These are phyloP conservation scores for Sphagnum contortum DNA, from an alignment of 225 moss, liverwort and hornwort species.

Conservation along the genomic window DNA sequence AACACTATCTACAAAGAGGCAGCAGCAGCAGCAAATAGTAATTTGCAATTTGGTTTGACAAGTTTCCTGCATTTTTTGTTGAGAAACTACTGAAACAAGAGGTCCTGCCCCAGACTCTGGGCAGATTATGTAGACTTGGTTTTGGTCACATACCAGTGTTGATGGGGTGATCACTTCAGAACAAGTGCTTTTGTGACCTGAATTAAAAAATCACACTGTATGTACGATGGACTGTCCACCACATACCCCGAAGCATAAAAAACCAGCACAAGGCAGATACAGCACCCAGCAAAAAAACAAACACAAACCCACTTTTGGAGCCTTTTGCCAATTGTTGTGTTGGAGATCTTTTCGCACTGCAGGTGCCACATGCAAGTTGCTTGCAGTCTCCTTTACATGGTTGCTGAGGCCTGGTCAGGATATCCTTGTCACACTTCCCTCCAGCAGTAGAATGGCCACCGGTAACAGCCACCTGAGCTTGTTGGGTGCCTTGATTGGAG, in stretches of 20 bases:
- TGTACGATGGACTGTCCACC: constrained; percentile 27
- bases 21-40: too few species aligned
- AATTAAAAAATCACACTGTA: constrained; percentile 8
- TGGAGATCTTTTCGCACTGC: background rate
- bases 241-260: constrained; percentile 15
- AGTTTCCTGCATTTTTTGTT: too few species aligned
- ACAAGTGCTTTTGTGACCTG: too few species aligned
- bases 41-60: too few species aligned
- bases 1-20: too few species aligned
- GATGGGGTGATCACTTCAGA: too few species aligned
- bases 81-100: too few species aligned
- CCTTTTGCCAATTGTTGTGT: constrained; percentile 23
- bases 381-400: constrained; percentile 7
- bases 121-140: too few species aligned
- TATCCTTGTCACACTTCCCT: background rate
- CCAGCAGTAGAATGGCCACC: background rate
- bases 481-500: constrained; percentile 3
- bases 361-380: constrained; percentile 3
- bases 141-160: too few species aligned
- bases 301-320: constrained; percentile 49
- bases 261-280: constrained; percentile 36
- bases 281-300: constrained; percentile 42
- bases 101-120: too few species aligned
- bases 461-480: background rate
- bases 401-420: background rate